Conservation (phyloP, 805 yeast species). For the Schwanniomyces occidentalis region DNA sequence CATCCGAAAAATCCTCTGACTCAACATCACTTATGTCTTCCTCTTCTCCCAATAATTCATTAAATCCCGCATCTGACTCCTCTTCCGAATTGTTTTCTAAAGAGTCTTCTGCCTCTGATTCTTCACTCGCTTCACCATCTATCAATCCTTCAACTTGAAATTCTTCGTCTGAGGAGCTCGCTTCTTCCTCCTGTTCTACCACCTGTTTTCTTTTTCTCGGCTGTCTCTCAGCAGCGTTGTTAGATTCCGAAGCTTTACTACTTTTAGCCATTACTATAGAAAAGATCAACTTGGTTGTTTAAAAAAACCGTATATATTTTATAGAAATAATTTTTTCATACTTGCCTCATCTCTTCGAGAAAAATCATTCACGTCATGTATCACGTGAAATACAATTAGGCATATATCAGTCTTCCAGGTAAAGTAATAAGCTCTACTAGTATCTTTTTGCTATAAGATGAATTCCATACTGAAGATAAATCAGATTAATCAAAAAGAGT, state of each 20-base stretch:
- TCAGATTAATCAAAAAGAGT: constrained; percentile 64
- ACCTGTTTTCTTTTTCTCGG: constrained; percentile 17
- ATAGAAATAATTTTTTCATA: constrained; percentile 1
- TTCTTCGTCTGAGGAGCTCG: constrained; percentile 28
- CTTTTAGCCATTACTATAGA: constrained; percentile 8
- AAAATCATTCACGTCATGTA: background rate
- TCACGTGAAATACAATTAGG: background rate
- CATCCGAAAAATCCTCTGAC: constrained; percentile 52
- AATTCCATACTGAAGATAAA: constrained; percentile 47
- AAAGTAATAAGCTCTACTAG: too few species aligned
- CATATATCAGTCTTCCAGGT: too few species aligned
- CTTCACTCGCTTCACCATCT: constrained; percentile 44
- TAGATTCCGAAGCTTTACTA: constrained; percentile 5
- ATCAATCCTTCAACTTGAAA: constrained; percentile 39
- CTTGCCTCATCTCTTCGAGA: constrained; percentile 3
- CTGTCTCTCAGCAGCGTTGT: constrained; percentile 3
- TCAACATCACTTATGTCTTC: constrained; percentile 42
- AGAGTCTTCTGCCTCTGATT: constrained; percentile 14
- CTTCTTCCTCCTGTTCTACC: constrained; percentile 17
- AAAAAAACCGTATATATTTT: too few species aligned
- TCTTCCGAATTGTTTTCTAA: constrained; percentile 18
- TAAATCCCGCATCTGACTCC: constrained; percentile 50
- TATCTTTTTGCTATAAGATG: too few species aligned
- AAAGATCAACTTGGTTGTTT: too few species aligned
- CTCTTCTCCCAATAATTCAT: constrained; percentile 57